Evolutionary conservation across 2,329 filamentous ascomycete genomes (phyloP).

Genomic region (Ascochyta viciae-villosae): DNA sequence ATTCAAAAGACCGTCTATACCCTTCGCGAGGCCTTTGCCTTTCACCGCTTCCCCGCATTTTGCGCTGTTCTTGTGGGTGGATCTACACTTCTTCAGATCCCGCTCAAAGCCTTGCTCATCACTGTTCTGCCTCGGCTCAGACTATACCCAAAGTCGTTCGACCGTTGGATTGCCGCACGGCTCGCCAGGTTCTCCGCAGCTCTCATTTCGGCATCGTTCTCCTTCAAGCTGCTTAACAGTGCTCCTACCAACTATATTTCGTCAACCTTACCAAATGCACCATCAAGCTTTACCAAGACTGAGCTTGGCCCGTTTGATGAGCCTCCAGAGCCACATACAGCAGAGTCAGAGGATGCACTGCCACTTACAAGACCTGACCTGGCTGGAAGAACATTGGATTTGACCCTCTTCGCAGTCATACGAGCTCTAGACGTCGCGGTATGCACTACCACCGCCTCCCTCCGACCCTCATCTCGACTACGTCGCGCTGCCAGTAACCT

Average conservation of each 20-base stretch:
- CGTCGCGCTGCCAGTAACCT: slow-evolving; percentile 52
- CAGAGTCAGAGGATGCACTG: slow-evolving; percentile 9
- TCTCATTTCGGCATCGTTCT: slow-evolving; percentile 57
- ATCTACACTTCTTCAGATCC: slow-evolving; percentile 55
- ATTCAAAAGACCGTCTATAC: slow-evolving; percentile 27
- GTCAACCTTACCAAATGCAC: not conserved
- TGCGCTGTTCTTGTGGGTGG: slow-evolving; percentile 61
- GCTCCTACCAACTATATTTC: slow-evolving; percentile 28
- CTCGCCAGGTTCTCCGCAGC: slow-evolving; percentile 54
- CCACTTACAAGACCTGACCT: slow-evolving; percentile 36
- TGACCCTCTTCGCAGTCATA: slow-evolving; percentile 79
- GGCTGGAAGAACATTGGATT: slow-evolving; percentile 78
- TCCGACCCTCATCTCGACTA: slow-evolving; percentile 3
- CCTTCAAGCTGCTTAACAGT: slow-evolving; percentile 58
- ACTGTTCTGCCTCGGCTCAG: slow-evolving; percentile 7
- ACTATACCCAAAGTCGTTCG: slow-evolving; percentile 19
- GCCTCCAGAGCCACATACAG: slow-evolving; percentile 27
- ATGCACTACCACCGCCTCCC: slow-evolving; percentile 2
- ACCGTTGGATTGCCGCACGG: not conserved
- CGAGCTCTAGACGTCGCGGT: slow-evolving; percentile 76
- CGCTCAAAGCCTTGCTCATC: slow-evolving; percentile 32
- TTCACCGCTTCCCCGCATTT: slow-evolving; percentile 60
- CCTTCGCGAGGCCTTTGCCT: slow-evolving; percentile 50
- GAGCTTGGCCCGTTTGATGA: slow-evolving; percentile 35
- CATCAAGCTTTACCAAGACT: slow-evolving; percentile 16